These are phyloP conservation scores for Elsinoe arachidis DNA, from an alignment of 2,329 filamentous ascomycete species.

Conservation along the genomic window DNA sequence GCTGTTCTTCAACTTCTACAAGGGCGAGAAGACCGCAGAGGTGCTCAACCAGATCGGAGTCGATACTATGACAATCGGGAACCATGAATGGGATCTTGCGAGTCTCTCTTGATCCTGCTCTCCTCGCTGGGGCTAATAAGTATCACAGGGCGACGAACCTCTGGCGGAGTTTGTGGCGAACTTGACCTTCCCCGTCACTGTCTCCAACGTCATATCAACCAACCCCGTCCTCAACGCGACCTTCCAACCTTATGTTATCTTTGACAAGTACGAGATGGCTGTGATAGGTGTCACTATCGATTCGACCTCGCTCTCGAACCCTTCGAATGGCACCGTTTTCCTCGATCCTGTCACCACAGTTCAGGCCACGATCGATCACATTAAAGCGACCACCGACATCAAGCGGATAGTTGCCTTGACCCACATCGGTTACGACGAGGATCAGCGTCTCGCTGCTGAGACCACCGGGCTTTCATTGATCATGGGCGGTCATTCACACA, in stretches of 20 bases:
- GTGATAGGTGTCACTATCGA: constrained; percentile 57
- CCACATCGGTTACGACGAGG: constrained; percentile 58
- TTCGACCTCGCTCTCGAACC: constrained; percentile 51
- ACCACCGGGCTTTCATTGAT: constrained; percentile 59
- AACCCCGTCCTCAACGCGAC: constrained; percentile 52
- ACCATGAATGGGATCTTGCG: constrained; percentile 38
- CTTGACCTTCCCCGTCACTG: constrained; percentile 56
- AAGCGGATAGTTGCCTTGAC: constrained; percentile 58
- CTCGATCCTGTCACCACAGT: constrained; percentile 49
- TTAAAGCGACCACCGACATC: constrained; percentile 53
- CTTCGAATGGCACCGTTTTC: constrained; percentile 51
- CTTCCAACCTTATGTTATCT: constrained; percentile 58
- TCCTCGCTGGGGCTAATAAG: no score
- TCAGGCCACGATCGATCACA: constrained; percentile 54
- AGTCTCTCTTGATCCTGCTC: not conserved
- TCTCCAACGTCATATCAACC: constrained; percentile 54
- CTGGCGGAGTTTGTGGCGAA: constrained; percentile 55
- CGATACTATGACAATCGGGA: constrained; percentile 59
- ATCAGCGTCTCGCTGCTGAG: constrained; percentile 50
- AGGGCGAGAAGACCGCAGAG: constrained; percentile 59
- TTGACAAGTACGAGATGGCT: constrained; percentile 51
- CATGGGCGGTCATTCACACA: constrained; percentile 53
- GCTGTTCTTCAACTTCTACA: constrained; percentile 58
- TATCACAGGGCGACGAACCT: constrained; percentile 48
- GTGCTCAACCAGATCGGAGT: constrained; percentile 58